A percentile compares a stretch with the other conserved stretches of the same genome.
These are phyloP conservation scores for Exophiala calicioides DNA, from an alignment of 2,329 filamentous ascomycete genomes.

Conservation along the genomic window DNA sequence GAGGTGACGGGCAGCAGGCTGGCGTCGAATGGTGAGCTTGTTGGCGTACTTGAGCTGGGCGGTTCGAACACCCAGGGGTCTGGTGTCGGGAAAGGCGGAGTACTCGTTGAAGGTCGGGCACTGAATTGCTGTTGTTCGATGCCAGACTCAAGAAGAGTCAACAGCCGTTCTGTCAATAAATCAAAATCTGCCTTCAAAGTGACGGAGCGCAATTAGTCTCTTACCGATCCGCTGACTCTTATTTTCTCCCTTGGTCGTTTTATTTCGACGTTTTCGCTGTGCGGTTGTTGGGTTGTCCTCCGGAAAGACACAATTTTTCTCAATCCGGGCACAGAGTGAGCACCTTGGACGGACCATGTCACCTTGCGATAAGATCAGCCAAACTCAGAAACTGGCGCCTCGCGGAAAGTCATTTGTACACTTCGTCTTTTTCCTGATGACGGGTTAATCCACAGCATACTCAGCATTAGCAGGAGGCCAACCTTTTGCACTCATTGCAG, in stretches of 20 bases:
- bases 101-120: no score
- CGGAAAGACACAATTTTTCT: background rate
- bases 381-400: background rate
- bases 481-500: slow-evolving; percentile 3
- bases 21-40: no score
- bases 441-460: no score
- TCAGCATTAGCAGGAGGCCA: background rate
- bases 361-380: background rate
- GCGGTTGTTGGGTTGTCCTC: no score
- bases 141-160: no score
- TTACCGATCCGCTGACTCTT: background rate
- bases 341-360: slow-evolving; percentile 1
- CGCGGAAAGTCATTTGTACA: no score
- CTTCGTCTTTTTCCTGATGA: slow-evolving; percentile 5
- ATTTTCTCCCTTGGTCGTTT: no score
- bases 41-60: no score
- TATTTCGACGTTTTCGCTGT: slow-evolving; percentile 1
- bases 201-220: background rate
- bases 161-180: background rate
- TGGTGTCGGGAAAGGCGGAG: no score
- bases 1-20: no score
- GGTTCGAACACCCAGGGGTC: no score
- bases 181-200: background rate
- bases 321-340: slow-evolving; percentile 1
- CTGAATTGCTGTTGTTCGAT: no score